Percentiles rank a stretch among this genome's conserved stretches.
phyloP scores from a whole-genome alignment of 352 stramenopile species.

The Labyrinthula sp. region DNA sequence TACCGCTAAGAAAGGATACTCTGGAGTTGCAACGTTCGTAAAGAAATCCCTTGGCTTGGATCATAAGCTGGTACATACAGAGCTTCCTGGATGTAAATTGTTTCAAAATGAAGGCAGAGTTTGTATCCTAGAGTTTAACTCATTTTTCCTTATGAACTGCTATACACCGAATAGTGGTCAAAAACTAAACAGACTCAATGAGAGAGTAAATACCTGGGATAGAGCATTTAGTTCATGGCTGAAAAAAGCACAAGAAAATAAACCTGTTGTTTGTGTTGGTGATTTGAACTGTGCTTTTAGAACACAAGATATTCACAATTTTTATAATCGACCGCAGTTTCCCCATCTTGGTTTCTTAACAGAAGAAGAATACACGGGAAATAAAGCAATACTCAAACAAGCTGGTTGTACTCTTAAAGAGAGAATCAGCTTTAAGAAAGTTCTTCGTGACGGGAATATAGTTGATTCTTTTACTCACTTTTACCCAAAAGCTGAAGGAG shows the following conservation, averaged over 20 bases:
- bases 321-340: too few relatives aligned
- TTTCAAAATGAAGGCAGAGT: constrained; percentile 47
- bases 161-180: constrained; percentile 60
- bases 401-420: constrained; percentile 50
- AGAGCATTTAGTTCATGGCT: not conserved
- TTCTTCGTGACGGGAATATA: constrained; percentile 41
- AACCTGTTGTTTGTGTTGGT: constrained; percentile 48
- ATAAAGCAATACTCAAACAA: constrained; percentile 49
- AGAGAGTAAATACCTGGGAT: constrained; percentile 52
- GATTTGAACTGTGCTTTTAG: constrained; percentile 62
- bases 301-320: constrained; percentile 56
- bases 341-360: too few relatives aligned
- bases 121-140: constrained; percentile 43
- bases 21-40: constrained; percentile 52
- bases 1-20: constrained; percentile 52
- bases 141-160: constrained; percentile 47
- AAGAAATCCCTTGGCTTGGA: constrained; percentile 36
- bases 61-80: too few relatives aligned
- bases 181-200: constrained; percentile 48
- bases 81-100: too few relatives aligned
- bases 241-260: constrained; percentile 34
- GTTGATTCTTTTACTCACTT: constrained; percentile 53
- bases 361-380: too few relatives aligned
- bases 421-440: constrained; percentile 43
- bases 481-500: constrained; percentile 43